Base-by-base conservation (phyloP, 176 grass and related monocot genomes). In the Tillandsia leiboldiana region DNA sequence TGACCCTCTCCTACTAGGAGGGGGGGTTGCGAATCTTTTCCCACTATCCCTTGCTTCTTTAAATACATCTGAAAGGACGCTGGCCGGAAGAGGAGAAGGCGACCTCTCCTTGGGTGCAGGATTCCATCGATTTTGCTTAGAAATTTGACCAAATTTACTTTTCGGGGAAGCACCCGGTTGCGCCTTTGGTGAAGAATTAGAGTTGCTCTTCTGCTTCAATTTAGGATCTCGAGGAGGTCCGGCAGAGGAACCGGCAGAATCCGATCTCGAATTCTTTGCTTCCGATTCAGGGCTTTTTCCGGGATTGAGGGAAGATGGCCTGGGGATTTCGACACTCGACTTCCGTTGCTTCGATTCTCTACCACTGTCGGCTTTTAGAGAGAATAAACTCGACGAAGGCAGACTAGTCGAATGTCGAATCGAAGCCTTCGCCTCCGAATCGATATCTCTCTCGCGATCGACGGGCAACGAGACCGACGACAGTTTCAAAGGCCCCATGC, bases 1-100 rank as follows among this genome's bases (percentile, higher is more conserved):
- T 33, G 82, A 88, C 57, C 82, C 56, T 77, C 72, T 90, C 71
- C 82, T 82, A 51, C 79, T 86, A 51, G 77, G 75, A 57, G 88
- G 95, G 20, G 95, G 95, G 10, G 87, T 93, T 47, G 90, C 85
- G 78, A 99, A 99, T 66, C 95, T 76, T 75, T 84, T 90, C 10
- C 80, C 86, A 27, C 83, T 80, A 77, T 76, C 75, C 65, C 81
- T 90, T 0, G 90, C 95, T 80, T 99, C 95, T 81, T 78, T 82
- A 57, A 99, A 93, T 22, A 73, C 77, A 53, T 93, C 90, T 0
- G 90, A 93, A 58, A 99, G 73, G 61, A 71, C 76, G 15, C 75
- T 86, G 1, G 72, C 76, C 7, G 87, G 84, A 72, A 88, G 76
- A 2, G 89, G 89, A 7, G 94, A 93, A 59, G 81, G 72, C 0